Evolutionary conservation across 2,329 filamentous ascomycete species (phyloP), one percentile per base, ranked within the genome.

Genomic region (Aspergillus viridinutans): DNA sequence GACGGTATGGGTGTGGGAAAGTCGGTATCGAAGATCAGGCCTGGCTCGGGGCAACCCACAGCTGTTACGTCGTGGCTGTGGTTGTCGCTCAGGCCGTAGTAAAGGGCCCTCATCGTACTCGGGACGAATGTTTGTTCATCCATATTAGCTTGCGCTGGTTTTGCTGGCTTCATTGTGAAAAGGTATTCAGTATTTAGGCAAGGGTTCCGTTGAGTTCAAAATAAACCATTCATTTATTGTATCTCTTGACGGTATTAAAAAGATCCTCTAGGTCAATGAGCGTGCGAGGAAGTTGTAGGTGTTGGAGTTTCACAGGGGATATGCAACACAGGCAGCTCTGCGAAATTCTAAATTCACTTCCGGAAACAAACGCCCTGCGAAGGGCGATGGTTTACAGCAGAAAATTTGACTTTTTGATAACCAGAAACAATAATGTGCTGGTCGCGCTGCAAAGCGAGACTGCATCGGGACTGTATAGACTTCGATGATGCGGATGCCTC

Each of bases 91-190:
- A 67, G 64, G 26, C 68, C 62, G 54, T 72, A 73, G 57, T 74
- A 74, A 21, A 77, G 64, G 7, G 74, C 74, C 52, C 73, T 67
- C 73, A 76, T 77, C 1, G 65, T 69, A 6, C 63, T 50, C 1
- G 74, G 72, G 25, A 76, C 59, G 58, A 70, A 69, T 10, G 69
- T 71, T 57, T 74, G 67, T 52, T 73, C 69, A 40, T 74, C 67
- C 61, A 71, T 71, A 20, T 62, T 72, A 38, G 68, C 62, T 21
- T 69, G 68, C 23, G 55, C 56, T 20, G 55, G 64, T 29, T 69
- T 69, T 25, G 58, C 53, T 9, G 62, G 59, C 52, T 64, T 63
- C 57, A 63, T 64, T 17, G 23, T 50, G 53, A 14, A 26, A 26
- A 32, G 17, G 17, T 25, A 17, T 48, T 20, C 43, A 6, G 32